A percentile compares a stretch with the other conserved stretches of the same genome.
phyloP scores from a whole-genome alignment of 1,284 basidiomycete species.

The Stygiomarasmius scandens region DNA sequence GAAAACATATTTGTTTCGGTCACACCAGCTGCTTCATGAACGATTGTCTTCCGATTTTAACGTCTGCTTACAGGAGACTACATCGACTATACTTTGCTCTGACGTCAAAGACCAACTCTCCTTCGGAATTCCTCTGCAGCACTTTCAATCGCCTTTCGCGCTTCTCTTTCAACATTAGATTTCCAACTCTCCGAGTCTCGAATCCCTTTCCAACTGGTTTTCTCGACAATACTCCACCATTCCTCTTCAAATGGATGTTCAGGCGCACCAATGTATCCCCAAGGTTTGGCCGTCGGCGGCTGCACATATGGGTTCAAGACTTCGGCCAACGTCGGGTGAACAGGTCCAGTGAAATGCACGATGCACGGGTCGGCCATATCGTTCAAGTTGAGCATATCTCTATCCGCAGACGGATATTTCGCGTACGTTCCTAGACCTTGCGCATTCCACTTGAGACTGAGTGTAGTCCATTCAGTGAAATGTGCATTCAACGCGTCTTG shows the following conservation, averaged over 20 bases:
- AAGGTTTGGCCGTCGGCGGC: constrained; percentile 57
- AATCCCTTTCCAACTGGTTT: constrained; percentile 45
- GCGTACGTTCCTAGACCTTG: constrained; percentile 62
- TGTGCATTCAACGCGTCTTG: constrained; percentile 57
- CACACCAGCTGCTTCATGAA: too few species aligned
- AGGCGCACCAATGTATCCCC: constrained; percentile 58
- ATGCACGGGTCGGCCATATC: constrained; percentile 46
- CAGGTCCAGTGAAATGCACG: constrained; percentile 61
- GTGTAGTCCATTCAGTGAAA: constrained; percentile 44
- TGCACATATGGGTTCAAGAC: constrained; percentile 56
- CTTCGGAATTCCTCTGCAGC: not conserved
- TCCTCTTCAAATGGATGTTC: constrained; percentile 51
- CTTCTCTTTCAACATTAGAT: not conserved
- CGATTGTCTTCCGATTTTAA: too few species aligned
- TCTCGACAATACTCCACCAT: constrained; percentile 49
- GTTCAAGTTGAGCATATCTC: constrained; percentile 32
- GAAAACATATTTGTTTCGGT: too few species aligned
- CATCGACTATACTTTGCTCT: too few species aligned
- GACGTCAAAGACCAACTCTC: not conserved
- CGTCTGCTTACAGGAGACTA: too few species aligned
- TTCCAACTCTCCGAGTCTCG: constrained; percentile 15
- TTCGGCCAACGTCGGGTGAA: constrained; percentile 46
- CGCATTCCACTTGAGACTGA: constrained; percentile 54
- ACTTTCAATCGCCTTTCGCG: not conserved
- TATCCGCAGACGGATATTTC: constrained; percentile 34